Percentiles rank a stretch among this genome's conserved stretches.
Evolutionary conservation across 208 protist species (phyloP).

Genomic region (Naegleria lovaniensis): DNA sequence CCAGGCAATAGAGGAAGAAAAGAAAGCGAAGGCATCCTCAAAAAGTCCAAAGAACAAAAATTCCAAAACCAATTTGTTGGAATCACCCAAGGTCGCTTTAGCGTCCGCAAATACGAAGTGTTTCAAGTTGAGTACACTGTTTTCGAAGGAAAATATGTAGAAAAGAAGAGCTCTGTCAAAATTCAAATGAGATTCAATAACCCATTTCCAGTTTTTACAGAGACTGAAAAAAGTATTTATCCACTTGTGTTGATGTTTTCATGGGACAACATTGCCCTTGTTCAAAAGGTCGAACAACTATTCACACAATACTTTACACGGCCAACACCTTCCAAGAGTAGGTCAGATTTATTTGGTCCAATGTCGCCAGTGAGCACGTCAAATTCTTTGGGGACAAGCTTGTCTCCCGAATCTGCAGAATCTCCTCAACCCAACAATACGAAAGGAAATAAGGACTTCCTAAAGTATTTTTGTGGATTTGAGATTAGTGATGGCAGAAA

Average conservation of each 20-base stretch:
- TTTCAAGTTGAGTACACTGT: background rate
- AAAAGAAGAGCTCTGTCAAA: background rate
- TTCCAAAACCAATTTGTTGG: background rate
- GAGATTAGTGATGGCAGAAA: background rate
- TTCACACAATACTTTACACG: background rate
- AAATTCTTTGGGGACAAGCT: background rate
- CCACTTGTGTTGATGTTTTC: background rate
- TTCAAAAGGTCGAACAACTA: background rate
- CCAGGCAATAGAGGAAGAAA: background rate
- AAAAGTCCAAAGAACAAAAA: background rate
- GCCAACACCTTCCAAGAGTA: background rate
- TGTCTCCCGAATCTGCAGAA: background rate
- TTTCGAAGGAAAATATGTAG: background rate
- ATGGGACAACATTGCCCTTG: background rate
- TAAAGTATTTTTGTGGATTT: background rate
- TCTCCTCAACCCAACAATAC: background rate
- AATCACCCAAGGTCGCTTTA: background rate
- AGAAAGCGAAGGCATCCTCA: background rate
- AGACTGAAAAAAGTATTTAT: background rate
- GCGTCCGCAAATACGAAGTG: background rate
- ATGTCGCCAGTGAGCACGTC: background rate
- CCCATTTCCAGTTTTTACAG: background rate
- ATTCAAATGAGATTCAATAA: background rate
- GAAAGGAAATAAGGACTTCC: background rate
- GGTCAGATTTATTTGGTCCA: background rate